Conservation (phyloP, 2,329 filamentous ascomycete genomes). For the Pseudocercospora pini-densiflorae region DNA sequence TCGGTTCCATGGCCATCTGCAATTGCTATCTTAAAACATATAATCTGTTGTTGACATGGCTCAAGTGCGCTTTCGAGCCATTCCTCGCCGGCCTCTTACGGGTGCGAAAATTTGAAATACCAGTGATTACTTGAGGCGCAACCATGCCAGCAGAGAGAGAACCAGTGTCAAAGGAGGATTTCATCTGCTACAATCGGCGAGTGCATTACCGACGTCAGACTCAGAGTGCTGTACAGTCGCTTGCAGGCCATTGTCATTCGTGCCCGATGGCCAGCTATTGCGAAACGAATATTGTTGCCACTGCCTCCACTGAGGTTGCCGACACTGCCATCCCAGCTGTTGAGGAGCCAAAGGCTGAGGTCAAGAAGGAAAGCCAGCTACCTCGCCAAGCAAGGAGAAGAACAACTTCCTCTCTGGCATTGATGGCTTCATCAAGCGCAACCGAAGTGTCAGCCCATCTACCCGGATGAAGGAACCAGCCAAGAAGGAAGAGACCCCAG, state of each 20-base stretch:
- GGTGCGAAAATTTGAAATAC: not conserved
- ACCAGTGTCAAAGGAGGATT: not conserved
- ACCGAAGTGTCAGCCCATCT: constrained; percentile 44
- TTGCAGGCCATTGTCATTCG: not conserved
- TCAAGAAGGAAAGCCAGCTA: constrained; percentile 45
- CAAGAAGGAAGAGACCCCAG: constrained; percentile 35
- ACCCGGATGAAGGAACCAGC: constrained; percentile 42
- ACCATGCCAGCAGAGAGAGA: not conserved
- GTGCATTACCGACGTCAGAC: not conserved
- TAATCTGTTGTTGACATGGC: not conserved
- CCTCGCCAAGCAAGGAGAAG: constrained; percentile 40
- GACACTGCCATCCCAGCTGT: constrained; percentile 41
- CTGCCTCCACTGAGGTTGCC: constrained; percentile 45
- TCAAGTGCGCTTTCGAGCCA: not conserved
- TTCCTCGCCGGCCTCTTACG: not conserved
- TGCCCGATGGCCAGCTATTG: not conserved
- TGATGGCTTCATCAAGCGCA: constrained; percentile 39
- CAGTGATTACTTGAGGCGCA: not conserved
- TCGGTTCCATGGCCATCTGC: not conserved
- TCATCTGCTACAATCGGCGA: not conserved
- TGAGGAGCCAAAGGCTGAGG: constrained; percentile 45
- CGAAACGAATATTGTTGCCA: constrained; percentile 30
- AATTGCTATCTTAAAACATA: not conserved
- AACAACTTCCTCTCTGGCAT: constrained; percentile 40
- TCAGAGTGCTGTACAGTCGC: not conserved